Evolutionary conservation across 1,284 basidiomycete genomes (phyloP), one percentile per base, ranked within the genome.

Genomic region (Entoloma clypeatum): DNA sequence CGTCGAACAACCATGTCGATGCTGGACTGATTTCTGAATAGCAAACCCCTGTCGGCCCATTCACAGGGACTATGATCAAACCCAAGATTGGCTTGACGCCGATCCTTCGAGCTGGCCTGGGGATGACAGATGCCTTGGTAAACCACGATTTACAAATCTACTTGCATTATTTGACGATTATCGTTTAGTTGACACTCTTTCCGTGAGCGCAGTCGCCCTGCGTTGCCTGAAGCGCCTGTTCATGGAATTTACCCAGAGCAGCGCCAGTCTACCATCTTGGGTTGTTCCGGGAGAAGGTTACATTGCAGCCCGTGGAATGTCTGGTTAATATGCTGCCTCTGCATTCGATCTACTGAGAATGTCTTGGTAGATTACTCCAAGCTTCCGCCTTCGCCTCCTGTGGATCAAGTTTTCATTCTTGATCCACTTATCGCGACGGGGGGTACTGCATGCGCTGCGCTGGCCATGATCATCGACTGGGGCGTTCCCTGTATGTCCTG

Each of bases 391-490:
- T 66, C 69, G 11, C 81, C 86, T 1, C 82, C 85, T 0, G 79
- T 93, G 5, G 92, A 96, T 57, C 66, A 79, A 33, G 85, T 93
- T 19, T 90, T 83, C 65, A 68, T 98, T 26, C 74, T 97, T 28
- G 94, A 98, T 54, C 90, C 94, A 3, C 67, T 97, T 29, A 86
- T 97, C 54, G 94, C 94, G 0, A 97, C 94, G 0, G 94, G 93
- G 46, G 89, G 90, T n/a, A 96, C 94, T 3, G 91, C 88, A 4
- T 75, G 81, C 45, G 92, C 92, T 10, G 92, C 92, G 2, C 60
- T 95, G 43, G 60, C 74, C 38, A 94, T 93, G 89, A 71, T 94
- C 33, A 55, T 74, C 5, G 92, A 94, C 43, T 94, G 91, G 91
- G 91, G 92, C 17, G 73, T 94, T 47, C 65, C 79, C 14, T 51